Evolutionary conservation across 1,284 basidiomycete genomes (phyloP).

Genomic region (Coniophora puteana): DNA sequence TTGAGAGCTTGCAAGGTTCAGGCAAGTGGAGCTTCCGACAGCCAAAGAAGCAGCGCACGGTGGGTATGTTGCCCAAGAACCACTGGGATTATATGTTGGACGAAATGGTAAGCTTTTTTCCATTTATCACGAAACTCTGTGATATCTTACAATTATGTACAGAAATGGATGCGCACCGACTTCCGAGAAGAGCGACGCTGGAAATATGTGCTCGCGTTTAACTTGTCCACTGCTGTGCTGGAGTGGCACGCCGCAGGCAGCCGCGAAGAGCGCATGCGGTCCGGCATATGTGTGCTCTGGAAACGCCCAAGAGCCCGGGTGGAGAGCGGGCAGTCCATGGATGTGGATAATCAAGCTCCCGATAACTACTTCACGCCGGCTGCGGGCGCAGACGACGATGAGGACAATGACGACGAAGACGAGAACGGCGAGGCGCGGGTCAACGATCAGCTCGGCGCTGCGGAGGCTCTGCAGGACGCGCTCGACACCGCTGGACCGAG

Average conservation of each 20-base stretch:
- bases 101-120: constrained; percentile 74
- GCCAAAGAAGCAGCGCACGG: constrained; percentile 87
- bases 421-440: constrained; percentile 57
- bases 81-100: constrained; percentile 98
- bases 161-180: constrained; percentile 97
- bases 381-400: constrained; percentile 31
- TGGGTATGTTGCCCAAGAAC: constrained; percentile 77
- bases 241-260: constrained; percentile 83
- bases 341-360: constrained; percentile 24
- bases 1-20: constrained; percentile 81
- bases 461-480: constrained; percentile 54
- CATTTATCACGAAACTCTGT: background rate
- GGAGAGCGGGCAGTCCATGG: constrained; percentile 23
- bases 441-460: constrained; percentile 50
- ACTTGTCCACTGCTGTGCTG: constrained; percentile 79
- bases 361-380: too few species aligned
- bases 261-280: constrained; percentile 58
- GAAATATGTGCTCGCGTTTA: constrained; percentile 87
- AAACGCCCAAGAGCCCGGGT: constrained; percentile 36
- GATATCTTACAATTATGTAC: constrained; percentile 9
- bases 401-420: constrained; percentile 55
- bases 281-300: constrained; percentile 73
- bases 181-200: constrained; percentile 93
- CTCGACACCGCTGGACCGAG: constrained; percentile 33
- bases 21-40: constrained; percentile 93